These are phyloP conservation scores for Trichoderma polysporum DNA, from an alignment of 2,329 filamentous ascomycete genomes.

Conservation along the genomic window DNA sequence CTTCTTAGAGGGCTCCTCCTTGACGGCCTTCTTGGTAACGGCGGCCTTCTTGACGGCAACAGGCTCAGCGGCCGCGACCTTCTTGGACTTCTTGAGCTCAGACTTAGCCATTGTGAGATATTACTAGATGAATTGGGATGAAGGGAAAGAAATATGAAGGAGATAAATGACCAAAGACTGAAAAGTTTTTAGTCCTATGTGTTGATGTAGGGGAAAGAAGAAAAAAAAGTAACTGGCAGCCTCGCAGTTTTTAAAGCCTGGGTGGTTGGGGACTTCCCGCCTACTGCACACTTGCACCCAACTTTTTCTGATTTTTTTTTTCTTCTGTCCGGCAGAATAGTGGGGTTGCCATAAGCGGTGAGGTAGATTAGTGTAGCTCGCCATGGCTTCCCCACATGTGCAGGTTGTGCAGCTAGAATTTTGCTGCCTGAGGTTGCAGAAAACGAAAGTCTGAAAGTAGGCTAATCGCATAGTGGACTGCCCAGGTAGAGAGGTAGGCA, in stretches of 20 bases:
- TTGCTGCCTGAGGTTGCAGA: conserved; percentile 20
- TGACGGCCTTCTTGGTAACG: conserved; percentile 51
- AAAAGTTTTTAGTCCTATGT: conserved; percentile 26
- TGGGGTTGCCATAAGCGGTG: conserved; percentile 40
- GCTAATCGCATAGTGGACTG: not conserved
- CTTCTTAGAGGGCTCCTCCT: conserved; percentile 48
- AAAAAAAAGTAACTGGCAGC: conserved; percentile 3
- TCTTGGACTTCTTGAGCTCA: conserved; percentile 57
- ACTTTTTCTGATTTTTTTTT: conserved; percentile 29
- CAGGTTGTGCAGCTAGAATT: conserved; percentile 8
- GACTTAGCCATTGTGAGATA: conserved; percentile 61
- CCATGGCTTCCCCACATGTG: conserved; percentile 15
- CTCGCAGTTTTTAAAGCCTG: conserved; percentile 22
- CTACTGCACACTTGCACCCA: not conserved
- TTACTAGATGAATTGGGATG: not conserved
- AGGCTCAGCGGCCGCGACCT: conserved; percentile 51
- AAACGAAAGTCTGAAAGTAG: not conserved
- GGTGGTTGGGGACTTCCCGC: conserved; percentile 22
- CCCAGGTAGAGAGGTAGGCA: conserved; percentile 16
- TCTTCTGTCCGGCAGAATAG: conserved; percentile 36
- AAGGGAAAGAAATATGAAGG: not conserved
- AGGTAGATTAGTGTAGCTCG: conserved; percentile 21
- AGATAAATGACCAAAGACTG: conserved; percentile 8
- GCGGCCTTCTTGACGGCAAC: conserved; percentile 65
- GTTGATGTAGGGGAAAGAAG: conserved; percentile 10